These are phyloP conservation scores for Penicillium macrosclerotiorum DNA, from an alignment of 495 filamentous ascomycete species.

Conservation along the genomic window DNA sequence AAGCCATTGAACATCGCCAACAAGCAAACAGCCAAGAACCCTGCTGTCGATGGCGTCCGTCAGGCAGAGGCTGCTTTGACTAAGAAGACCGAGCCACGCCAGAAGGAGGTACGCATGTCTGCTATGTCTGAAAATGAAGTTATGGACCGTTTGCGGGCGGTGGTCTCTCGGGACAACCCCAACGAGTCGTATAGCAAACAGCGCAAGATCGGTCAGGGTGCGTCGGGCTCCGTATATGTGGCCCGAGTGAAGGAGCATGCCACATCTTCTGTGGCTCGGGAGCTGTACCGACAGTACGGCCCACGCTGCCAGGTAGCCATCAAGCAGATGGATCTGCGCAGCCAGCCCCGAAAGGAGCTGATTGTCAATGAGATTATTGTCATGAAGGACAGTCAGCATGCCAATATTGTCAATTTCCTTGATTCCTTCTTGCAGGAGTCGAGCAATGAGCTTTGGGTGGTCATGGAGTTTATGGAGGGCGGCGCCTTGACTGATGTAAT, in stretches of 20 bases:
- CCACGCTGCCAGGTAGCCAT: slow-evolving; percentile 85
- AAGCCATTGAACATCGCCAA: slow-evolving; percentile 89
- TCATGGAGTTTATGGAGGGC: slow-evolving; percentile 99
- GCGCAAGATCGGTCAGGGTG: slow-evolving; percentile 98
- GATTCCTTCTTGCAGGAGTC: slow-evolving; percentile 95
- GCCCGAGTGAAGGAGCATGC: slow-evolving; percentile 83
- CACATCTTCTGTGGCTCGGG: slow-evolving; percentile 60
- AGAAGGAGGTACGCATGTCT: slow-evolving; percentile 94
- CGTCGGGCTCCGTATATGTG: slow-evolving; percentile 96
- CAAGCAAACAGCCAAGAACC: slow-evolving; percentile 60
- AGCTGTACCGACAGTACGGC: slow-evolving; percentile 67
- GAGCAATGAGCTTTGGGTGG: slow-evolving; percentile 92
- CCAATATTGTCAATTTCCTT: slow-evolving; percentile 98
- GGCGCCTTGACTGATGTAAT: slow-evolving; percentile 97
- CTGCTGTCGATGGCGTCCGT: slow-evolving; percentile 62
- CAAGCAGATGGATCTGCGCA: slow-evolving; percentile 98
- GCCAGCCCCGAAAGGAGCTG: slow-evolving; percentile 95
- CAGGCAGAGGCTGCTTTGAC: slow-evolving; percentile 80
- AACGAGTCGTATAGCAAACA: slow-evolving; percentile 94
- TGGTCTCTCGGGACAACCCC: slow-evolving; percentile 90
- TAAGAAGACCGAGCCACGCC: slow-evolving; percentile 68
- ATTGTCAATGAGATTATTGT: slow-evolving; percentile 99
- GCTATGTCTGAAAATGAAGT: slow-evolving; percentile 95
- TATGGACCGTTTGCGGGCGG: slow-evolving; percentile 89
- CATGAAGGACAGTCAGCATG: slow-evolving; percentile 97